Evolutionary conservation across 2,329 filamentous ascomycete species (phyloP).

Genomic region (Xylariaceae sp.): DNA sequence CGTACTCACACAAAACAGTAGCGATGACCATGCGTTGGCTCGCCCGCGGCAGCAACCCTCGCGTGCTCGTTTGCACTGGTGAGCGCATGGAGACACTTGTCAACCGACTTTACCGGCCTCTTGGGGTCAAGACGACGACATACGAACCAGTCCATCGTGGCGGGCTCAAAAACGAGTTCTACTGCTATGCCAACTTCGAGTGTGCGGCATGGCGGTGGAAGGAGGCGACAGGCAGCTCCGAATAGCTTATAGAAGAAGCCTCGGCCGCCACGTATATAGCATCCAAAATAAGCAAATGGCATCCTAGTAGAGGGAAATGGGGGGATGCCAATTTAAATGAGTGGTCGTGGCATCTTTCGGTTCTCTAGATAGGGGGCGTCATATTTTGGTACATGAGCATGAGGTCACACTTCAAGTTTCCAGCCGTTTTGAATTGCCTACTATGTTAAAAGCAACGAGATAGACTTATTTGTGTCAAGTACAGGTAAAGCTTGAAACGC

Average conservation of each 20-base stretch:
- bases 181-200: slow-evolving; percentile 81
- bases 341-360: too few species aligned
- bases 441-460: background rate
- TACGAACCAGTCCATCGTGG: slow-evolving; percentile 73
- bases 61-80: slow-evolving; percentile 74
- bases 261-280: too few species aligned
- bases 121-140: slow-evolving; percentile 68
- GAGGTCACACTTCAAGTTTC: too few species aligned
- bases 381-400: too few species aligned
- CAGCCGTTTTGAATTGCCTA: background rate
- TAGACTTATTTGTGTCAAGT: background rate
- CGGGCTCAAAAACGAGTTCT: slow-evolving; percentile 80
- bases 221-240: background rate
- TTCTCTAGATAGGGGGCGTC: too few species aligned
- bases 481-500: slow-evolving; percentile 8
- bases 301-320: too few species aligned
- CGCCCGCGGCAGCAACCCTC: slow-evolving; percentile 50
- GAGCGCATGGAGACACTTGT: slow-evolving; percentile 75
- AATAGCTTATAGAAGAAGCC: too few species aligned
- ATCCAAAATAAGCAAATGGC: too few species aligned
- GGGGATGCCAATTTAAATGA: too few species aligned
- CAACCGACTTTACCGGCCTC: slow-evolving; percentile 67
- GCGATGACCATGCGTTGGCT: slow-evolving; percentile 80
- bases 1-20: slow-evolving; percentile 49
- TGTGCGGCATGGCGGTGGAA: slow-evolving; percentile 56